Base-by-base conservation (phyloP, 75 land plant genomes). In the Picea sitchensis region DNA sequence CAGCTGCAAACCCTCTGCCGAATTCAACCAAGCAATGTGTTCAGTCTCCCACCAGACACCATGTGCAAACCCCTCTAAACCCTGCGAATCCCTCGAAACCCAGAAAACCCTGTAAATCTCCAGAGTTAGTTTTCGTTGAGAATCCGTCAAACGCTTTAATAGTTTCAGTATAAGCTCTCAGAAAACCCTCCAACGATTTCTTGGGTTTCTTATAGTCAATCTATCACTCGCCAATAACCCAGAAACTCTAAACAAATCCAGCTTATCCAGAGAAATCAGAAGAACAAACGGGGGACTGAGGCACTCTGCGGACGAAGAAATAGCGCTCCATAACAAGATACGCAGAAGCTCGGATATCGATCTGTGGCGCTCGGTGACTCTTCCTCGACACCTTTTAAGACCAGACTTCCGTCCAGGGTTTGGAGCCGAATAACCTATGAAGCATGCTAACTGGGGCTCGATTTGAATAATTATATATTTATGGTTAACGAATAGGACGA, bases 371-470 rank as follows among this genome's bases (percentile, higher is more conserved):
- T 64, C 31, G 12, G 30, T 32, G 8, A 64, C 67, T 26, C 34
- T 62, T 8, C 51, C 36, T 9, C 73, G 15, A 17, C 15, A n/a
- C 9, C n/a, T 44, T 69, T 18, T 69, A 38, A 69, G 51, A 20
- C 41, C n/a, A 38, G n/a, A 5, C 8, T 38, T 15, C 73, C 47
- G 18, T 69, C 73, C 73, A 69, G 51, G 32, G 73, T 69, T 38
- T 38, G 73, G 18, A 69, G 73, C 36, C 73, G 73, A 69, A 69
- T 2, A 47, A 69, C 14, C 73, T 69, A 41, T 69, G 73, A 38
- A 69, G n/a, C 73, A 38, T 44, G 36, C 21, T 1, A 69, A 69
- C 0, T 4, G 47, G 6, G 72, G 5, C 14, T n/a, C 41, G 20
- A 30, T 14, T 31, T 26, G 26, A 26, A 65, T 26, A 5, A 15